Base-by-base conservation (phyloP, 1,284 basidiomycete species). In the Cryptococcus amylolentus region DNA sequence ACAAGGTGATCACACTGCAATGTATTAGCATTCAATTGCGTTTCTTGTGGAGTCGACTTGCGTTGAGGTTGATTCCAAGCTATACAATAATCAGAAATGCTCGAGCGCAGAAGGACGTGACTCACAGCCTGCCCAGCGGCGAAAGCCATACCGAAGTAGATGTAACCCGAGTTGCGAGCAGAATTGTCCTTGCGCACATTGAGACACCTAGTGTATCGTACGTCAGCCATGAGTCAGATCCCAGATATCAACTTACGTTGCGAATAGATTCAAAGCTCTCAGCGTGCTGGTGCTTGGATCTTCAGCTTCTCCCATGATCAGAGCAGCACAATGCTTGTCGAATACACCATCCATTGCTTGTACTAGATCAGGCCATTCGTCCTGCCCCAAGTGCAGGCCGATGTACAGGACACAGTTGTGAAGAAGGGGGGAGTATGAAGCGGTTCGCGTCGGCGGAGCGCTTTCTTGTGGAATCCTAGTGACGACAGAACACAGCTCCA, bases 61-160 rank as follows among this genome's bases (percentile, higher is more conserved):
- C 57, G 49, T 58, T 54, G 53, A 58, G 49, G 18, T 58, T 55
- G 6, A 58, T 20, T 3, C 57, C 57, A 6, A 58, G 49, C 57
- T 58, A 47, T 20, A 37, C 18, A 23, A 42, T 35, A 4, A 35
- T 26, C 23, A 49, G 14, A 27, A 14, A 14, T 39, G 42, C 38
- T 40, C 39, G 37, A 20, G 14, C 16, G 12, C 47, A 40, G 13
- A 18, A 39, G 38, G 4, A 39, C 31, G 18, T 16, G 42, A 57
- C 61, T 20, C 28, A 62, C 52, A 10, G 52, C 52, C 40, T 63
- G 61, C 1, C 57, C 46, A 35, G 46, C 43, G 5, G 49, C 55
- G 4, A 54, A 23, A 4, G 55, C 39, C 58, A 63, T 60, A 7
- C 52, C 61, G 43, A 47, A 63, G 23, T 55, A 57, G 14, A 41